Conservation (phyloP, 1,139 yeast species). For the Saccharomyces hybrid region DNA sequence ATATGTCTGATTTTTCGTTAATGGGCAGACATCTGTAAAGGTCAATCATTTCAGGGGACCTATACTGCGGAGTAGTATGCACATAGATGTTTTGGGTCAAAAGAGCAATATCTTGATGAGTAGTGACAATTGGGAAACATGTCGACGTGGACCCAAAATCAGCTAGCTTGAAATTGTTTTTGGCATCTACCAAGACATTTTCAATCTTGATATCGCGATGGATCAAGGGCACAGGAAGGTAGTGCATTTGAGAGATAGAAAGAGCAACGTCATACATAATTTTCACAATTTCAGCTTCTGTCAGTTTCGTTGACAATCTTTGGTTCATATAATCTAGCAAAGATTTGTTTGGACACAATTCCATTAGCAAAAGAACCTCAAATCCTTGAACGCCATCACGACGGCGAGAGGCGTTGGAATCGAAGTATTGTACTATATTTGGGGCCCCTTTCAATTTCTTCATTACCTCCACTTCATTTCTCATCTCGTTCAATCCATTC, state of each 20-base stretch:
- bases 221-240: conserved; percentile 66
- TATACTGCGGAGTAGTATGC: conserved; percentile 95
- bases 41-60: conserved; percentile 96
- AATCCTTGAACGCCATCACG: conserved; percentile 35
- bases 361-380: conserved; percentile 90
- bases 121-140: conserved; percentile 40
- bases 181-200: conserved; percentile 72
- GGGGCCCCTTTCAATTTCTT: conserved; percentile 70
- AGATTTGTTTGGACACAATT: conserved; percentile 79
- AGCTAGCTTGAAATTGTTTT: conserved; percentile 71
- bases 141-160: conserved; percentile 90
- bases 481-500: conserved; percentile 52
- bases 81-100: conserved; percentile 77
- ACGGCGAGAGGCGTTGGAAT: conserved; percentile 85
- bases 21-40: conserved; percentile 75
- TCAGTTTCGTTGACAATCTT: conserved; percentile 70
- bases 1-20: conserved; percentile 89
- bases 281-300: conserved; percentile 71
- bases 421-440: conserved; percentile 81
- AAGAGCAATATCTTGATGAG: conserved; percentile 39
- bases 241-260: conserved; percentile 87
- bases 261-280: conserved; percentile 77
- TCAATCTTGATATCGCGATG: conserved; percentile 96
- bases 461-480: conserved; percentile 83
- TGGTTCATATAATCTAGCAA: conserved; percentile 91